Conservation (phyloP, 2,329 filamentous ascomycete species). For the Neodidymelliopsis sp. region DNA sequence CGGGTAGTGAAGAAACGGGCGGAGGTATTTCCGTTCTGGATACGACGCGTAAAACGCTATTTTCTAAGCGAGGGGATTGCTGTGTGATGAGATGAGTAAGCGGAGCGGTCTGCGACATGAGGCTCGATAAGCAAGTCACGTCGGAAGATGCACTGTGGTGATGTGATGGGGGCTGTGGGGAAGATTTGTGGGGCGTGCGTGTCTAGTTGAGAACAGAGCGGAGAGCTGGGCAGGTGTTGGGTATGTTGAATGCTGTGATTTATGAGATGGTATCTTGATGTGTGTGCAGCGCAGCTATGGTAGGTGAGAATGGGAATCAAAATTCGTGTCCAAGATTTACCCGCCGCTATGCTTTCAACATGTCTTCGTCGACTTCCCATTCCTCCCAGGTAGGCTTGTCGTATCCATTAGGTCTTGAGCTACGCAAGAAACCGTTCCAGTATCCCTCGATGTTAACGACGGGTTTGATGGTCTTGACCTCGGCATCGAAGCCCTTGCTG, state of each 20-base stretch:
- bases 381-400: slow-evolving; percentile 59
- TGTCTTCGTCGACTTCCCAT: slow-evolving; percentile 53
- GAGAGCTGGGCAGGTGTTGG: no score
- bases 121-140: slow-evolving; percentile 1
- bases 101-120: neutral
- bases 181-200: slow-evolving; percentile 11
- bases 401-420: slow-evolving; percentile 60
- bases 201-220: no score
- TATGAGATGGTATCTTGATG: slow-evolving; percentile 4
- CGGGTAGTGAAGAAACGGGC: no score
- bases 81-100: neutral
- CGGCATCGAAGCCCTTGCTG: slow-evolving; percentile 51
- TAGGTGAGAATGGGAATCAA: neutral
- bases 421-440: slow-evolving; percentile 58
- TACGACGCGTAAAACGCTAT: no score
- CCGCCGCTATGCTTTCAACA: slow-evolving; percentile 36
- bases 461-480: slow-evolving; percentile 59
- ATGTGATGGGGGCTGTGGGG: slow-evolving; percentile 6
- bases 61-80: no score
- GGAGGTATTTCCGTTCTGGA: no score
- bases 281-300: neutral
- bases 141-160: slow-evolving; percentile 20
- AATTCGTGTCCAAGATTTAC: neutral
- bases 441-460: slow-evolving; percentile 57
- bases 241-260: neutral